Conservation (phyloP, 148 eudicot species). For the Heliosperma pusillum region DNA sequence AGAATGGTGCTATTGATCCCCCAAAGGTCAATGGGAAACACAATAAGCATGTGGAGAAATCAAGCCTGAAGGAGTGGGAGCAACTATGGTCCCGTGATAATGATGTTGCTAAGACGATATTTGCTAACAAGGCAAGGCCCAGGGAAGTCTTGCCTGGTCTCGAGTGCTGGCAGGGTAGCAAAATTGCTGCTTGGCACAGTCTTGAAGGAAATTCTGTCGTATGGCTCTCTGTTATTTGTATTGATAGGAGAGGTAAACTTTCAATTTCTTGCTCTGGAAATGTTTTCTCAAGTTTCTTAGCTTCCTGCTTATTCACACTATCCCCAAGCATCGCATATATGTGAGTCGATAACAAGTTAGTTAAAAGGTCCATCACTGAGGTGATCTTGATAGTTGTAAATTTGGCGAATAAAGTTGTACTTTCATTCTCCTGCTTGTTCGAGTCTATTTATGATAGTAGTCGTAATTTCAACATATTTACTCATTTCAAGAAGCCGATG, state of each 20-base stretch:
- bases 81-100: slow-evolving; percentile 56
- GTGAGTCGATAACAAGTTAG: not conserved
- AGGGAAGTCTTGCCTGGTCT: slow-evolving; percentile 76
- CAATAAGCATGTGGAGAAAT: slow-evolving; percentile 51
- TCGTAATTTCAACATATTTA: too few relatives aligned
- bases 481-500: not conserved
- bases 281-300: not conserved
- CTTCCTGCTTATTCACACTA: not conserved
- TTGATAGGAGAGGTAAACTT: slow-evolving; percentile 75
- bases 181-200: slow-evolving; percentile 84
- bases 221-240: slow-evolving; percentile 72
- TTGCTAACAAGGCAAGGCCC: slow-evolving; percentile 57
- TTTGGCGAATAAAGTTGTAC: not conserved
- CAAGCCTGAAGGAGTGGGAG: slow-evolving; percentile 51
- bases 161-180: slow-evolving; percentile 76
- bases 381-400: not conserved
- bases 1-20: slow-evolving; percentile 36
- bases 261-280: slow-evolving; percentile 3
- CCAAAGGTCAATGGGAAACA: slow-evolving; percentile 85
- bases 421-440: not conserved
- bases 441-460: not conserved
- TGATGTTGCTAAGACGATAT: slow-evolving; percentile 64
- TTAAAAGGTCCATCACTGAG: not conserved
- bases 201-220: slow-evolving; percentile 79
- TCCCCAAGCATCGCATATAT: not conserved